Percentiles rank a stretch among this genome's conserved stretches.
phyloP scores from a whole-genome alignment of 2,329 filamentous ascomycete genomes.

The Talaromyces islandicus region DNA sequence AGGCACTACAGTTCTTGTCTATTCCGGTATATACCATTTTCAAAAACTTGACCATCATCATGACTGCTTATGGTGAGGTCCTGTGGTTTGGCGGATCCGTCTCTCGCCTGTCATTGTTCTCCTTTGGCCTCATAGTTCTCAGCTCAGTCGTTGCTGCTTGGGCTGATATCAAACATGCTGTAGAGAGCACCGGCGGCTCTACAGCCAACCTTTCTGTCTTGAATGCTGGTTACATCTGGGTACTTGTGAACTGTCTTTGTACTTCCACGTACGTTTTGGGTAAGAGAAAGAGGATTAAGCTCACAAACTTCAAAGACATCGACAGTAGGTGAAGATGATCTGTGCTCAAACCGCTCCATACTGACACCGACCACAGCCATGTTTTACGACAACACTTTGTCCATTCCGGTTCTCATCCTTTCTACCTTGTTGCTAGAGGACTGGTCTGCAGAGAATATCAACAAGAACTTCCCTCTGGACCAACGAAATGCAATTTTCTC shows the following conservation, averaged over 20 bases:
- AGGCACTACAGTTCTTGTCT: conserved; percentile 91
- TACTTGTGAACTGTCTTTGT: conserved; percentile 66
- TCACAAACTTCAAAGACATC: conserved; percentile 99
- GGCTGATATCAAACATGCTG: conserved; percentile 87
- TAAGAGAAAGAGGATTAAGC: conserved; percentile 98
- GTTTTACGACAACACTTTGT: conserved; percentile 99
- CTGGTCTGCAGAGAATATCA: conserved; percentile 80
- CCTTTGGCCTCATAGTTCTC: conserved; percentile 93
- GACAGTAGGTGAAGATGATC: conserved; percentile 66
- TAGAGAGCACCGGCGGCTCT: conserved; percentile 61
- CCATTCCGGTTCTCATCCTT: conserved; percentile 81
- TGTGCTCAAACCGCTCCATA: conserved; percentile 23
- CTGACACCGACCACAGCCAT: conserved; percentile 58
- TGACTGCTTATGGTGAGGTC: conserved; percentile 96
- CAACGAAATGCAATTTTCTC: conserved; percentile 72
- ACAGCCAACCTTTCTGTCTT: conserved; percentile 76
- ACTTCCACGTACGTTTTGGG: conserved; percentile 84
- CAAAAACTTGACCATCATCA: conserved; percentile 98
- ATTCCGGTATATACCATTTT: conserved; percentile 99
- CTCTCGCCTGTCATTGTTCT: conserved; percentile 77
- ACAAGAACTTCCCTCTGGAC: conserved; percentile 79
- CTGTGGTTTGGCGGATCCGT: conserved; percentile 96
- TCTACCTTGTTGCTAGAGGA: conserved; percentile 81
- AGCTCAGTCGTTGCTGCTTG: conserved; percentile 92
- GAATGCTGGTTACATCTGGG: conserved; percentile 68